Evolutionary conservation across 106 monocot species (phyloP).

Genomic region (Dendrobium chrysotoxum): DNA sequence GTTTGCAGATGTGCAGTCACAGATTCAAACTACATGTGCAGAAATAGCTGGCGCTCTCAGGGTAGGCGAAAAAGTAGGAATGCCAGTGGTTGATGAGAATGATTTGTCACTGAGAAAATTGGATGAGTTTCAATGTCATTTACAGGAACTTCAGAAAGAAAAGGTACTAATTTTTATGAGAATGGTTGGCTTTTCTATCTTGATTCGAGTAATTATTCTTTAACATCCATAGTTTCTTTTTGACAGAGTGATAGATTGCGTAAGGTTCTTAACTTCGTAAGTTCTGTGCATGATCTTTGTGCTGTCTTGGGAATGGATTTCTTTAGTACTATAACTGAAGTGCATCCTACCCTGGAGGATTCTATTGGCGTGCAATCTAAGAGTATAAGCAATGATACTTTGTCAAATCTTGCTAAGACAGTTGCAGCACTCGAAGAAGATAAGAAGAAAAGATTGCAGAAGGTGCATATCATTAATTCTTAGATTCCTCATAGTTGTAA

Average conservation of each 20-base stretch:
- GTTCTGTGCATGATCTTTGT: conserved; percentile 83
- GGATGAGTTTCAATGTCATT: conserved; percentile 68
- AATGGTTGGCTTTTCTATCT: neutral
- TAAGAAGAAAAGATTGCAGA: conserved; percentile 66
- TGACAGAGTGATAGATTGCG: conserved; percentile 82
- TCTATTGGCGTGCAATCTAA: conserved; percentile 72
- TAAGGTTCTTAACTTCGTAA: conserved; percentile 79
- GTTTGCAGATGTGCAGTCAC: conserved; percentile 66
- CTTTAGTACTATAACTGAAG: conserved; percentile 79
- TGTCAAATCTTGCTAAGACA: conserved; percentile 68
- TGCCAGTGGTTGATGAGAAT: conserved; percentile 57
- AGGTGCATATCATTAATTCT: conserved; percentile 31
- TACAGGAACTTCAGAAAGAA: conserved; percentile 90
- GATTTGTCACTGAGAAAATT: conserved; percentile 81
- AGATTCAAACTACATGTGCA: conserved; percentile 68
- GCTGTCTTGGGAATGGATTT: conserved; percentile 94
- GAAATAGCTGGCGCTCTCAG: conserved; percentile 68
- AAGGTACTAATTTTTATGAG: conserved; percentile 43
- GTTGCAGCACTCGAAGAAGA: conserved; percentile 71
- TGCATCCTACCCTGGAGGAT: conserved; percentile 81
- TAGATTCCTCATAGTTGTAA: too few relatives aligned
- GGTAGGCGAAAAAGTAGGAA: conserved; percentile 30
- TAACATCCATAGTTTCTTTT: conserved; percentile 11
- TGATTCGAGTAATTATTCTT: neutral
- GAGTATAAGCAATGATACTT: conserved; percentile 86